phyloP scores from a whole-genome alignment of 2,329 filamentous ascomycete species.

The Tolypocladium ophioglossoides region DNA sequence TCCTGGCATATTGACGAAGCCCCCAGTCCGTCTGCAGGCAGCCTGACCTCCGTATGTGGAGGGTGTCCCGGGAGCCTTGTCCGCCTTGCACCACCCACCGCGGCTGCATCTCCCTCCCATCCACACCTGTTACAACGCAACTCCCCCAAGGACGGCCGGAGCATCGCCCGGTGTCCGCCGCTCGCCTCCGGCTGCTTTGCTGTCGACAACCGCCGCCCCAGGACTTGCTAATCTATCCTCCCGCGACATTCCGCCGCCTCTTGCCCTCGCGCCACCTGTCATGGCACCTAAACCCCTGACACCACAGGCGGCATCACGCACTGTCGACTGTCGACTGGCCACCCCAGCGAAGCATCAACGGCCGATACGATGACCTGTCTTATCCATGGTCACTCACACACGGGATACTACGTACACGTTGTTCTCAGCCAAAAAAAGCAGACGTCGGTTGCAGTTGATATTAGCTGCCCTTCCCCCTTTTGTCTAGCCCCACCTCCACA shows the following conservation, averaged over 20 bases:
- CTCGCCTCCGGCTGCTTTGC: not conserved
- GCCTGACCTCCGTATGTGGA: not conserved
- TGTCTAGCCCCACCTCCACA: not conserved
- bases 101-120: not conserved
- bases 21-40: not conserved
- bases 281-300: not conserved
- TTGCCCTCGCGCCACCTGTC: not conserved
- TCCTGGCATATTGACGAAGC: not conserved
- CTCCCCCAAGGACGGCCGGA: not conserved
- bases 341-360: not conserved
- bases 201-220: not conserved
- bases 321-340: not conserved
- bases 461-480: not conserved
- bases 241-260: not conserved
- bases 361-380: not conserved
- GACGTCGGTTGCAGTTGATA: not conserved
- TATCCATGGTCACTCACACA: not conserved
- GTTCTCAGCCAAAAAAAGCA: not conserved
- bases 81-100: not conserved
- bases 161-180: not conserved
- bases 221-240: not conserved
- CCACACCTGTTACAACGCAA: not conserved
- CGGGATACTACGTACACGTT: not conserved
- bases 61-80: not conserved
- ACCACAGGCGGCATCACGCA: not conserved